Base-by-base conservation (phyloP, 495 filamentous ascomycete genomes). In the Copromyces sp. region DNA sequence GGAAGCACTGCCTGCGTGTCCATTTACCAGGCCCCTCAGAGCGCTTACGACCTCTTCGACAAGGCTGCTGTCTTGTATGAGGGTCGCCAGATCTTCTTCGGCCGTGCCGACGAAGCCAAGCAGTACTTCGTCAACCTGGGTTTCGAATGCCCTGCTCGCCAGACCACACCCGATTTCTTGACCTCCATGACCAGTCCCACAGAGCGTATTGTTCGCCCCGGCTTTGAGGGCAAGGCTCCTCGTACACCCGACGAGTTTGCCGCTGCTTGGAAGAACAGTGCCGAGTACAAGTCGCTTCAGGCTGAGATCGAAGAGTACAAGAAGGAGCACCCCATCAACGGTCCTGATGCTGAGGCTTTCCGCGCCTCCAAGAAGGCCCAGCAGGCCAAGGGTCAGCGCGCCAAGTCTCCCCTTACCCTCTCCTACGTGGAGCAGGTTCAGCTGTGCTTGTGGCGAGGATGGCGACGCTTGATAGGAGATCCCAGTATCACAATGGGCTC, bases 11-110 rank as follows among this genome's bases (percentile, higher is more conserved):
- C 89, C 40, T 84, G 88, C 68, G 92, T 95, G n/a, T 91, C 93
- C 9, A 91, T 95, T 74, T 95, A 97, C 79, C 93, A 97, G 76
- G 91, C 92, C 0, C 89, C 90, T 39, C 91, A 96, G 77, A 85
- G 83, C 45, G 90, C 91, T 35, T 95, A 94, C 73, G 90, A 94
- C 76, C 84, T 85, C 8, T 95, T 95, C 74, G 92, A 95, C 81
- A 94, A 93, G 81, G 91, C 88, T 17, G 85, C 89, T 35, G 88
- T 95, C 11, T 82, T 95, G 12, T 94, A 95, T 76, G 92, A 94
- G 78, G 93, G 93, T 35, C 88, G 90, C 39, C 92, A 95, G 77
- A 95, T 95, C 73, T 95, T 89, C 81, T 95, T 94, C 73, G 93
- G 93, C 4, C 81, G 80, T 14, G 87, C 89, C 9, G 75, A 81